phyloP scores from a whole-genome alignment of 768 basidiomycete genomes.

The Calocera cornea region DNA sequence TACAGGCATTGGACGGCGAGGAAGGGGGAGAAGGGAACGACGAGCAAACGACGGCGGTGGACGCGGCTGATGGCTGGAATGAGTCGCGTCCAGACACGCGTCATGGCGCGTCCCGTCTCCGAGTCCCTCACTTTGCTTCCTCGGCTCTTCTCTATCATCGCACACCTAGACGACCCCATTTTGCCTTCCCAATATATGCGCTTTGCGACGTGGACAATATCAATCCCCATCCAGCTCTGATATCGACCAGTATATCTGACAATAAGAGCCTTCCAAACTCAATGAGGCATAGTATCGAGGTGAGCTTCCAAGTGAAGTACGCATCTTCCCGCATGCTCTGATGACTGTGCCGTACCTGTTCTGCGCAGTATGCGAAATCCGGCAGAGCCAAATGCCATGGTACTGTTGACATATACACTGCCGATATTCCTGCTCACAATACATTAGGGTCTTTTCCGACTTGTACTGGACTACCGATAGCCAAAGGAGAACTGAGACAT shows the following conservation, averaged over 20 bases:
- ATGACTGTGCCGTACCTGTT: background rate
- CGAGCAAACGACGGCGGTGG: background rate
- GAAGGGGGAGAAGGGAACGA: background rate
- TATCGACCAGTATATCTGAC: background rate
- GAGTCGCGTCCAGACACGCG: background rate
- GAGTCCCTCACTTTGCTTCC: background rate
- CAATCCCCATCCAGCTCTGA: no score
- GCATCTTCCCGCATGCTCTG: background rate
- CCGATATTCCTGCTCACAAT: background rate
- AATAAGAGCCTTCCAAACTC: background rate
- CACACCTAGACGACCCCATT: no score
- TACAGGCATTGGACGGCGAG: background rate
- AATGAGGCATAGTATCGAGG: background rate
- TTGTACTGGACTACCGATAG: background rate
- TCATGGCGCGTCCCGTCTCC: background rate
- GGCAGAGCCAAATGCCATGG: constrained; percentile 2
- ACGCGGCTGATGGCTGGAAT: background rate
- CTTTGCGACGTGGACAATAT: no score
- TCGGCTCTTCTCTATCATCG: background rate
- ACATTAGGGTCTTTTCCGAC: background rate
- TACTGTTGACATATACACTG: background rate
- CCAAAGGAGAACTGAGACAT: background rate
- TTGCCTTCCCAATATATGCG: no score
- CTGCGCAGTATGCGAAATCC: background rate
- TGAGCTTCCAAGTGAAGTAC: background rate